Conservation (phyloP, 2,329 filamentous ascomycete species). For the Penicillium sclerotiorum region DNA sequence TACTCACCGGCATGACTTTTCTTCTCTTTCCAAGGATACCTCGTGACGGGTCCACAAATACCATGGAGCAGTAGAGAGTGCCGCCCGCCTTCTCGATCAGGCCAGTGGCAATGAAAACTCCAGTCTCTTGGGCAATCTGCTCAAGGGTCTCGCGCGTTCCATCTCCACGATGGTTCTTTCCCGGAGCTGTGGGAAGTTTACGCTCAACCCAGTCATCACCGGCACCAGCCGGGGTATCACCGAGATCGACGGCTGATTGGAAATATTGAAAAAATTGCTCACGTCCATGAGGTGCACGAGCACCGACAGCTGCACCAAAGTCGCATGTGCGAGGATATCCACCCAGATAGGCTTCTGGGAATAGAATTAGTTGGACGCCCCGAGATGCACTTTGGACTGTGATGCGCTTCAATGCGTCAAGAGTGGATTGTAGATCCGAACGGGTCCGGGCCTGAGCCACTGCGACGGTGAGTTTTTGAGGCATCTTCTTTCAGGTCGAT, state of each 20-base stretch:
- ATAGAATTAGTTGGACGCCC: slow-evolving; percentile 72
- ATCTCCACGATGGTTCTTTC: slow-evolving; percentile 63
- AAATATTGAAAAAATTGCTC: slow-evolving; percentile 85
- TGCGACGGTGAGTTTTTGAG: slow-evolving; percentile 42
- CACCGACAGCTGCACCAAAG: slow-evolving; percentile 76
- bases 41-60: slow-evolving; percentile 76
- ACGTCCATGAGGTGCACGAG: slow-evolving; percentile 67
- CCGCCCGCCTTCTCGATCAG: slow-evolving; percentile 79
- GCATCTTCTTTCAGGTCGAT: slow-evolving; percentile 6
- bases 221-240: slow-evolving; percentile 72
- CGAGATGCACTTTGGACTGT: slow-evolving; percentile 64
- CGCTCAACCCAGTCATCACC: slow-evolving; percentile 72
- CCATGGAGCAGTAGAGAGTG: slow-evolving; percentile 77
- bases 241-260: slow-evolving; percentile 75
- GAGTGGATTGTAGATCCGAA: slow-evolving; percentile 49
- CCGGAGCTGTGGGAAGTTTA: slow-evolving; percentile 57
- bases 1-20: slow-evolving; percentile 83
- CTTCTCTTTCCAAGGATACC: slow-evolving; percentile 81
- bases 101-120: slow-evolving; percentile 80
- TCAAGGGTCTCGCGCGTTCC: slow-evolving; percentile 82
- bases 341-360: slow-evolving; percentile 89
- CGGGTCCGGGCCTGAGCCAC: slow-evolving; percentile 51
- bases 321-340: slow-evolving; percentile 82
- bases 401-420: slow-evolving; percentile 65
- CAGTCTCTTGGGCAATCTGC: slow-evolving; percentile 71